A percentile compares a stretch with the other conserved stretches of the same genome.
phyloP scores from a whole-genome alignment of 2,329 filamentous ascomycete genomes.

The Colletotrichum cereale region DNA sequence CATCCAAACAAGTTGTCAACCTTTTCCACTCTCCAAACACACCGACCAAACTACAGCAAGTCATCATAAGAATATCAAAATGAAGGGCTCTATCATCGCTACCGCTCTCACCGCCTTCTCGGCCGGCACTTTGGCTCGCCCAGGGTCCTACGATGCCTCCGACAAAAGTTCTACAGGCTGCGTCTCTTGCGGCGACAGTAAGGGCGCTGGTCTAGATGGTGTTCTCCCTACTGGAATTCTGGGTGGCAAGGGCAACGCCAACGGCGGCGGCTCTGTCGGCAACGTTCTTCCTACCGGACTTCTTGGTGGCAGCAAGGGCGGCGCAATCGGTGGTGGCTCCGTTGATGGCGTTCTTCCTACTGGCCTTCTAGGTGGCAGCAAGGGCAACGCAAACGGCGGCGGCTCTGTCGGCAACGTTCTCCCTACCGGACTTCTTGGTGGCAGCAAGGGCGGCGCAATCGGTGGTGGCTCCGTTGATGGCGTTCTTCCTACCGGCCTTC shows the following conservation, averaged over 20 bases:
- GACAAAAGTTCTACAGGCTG: background rate
- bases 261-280: too few species aligned
- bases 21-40: background rate
- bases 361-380: background rate
- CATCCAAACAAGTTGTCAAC: background rate
- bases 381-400: background rate
- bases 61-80: background rate
- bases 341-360: background rate
- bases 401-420: background rate
- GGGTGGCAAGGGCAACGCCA: background rate
- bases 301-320: too few species aligned
- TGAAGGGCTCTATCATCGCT: slow-evolving; percentile 21
- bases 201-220: background rate
- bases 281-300: too few species aligned
- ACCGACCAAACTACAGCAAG: background rate
- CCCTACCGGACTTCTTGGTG: background rate
- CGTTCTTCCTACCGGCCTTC: background rate
- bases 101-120: slow-evolving; percentile 16
- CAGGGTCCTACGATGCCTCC: background rate
- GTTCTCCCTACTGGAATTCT: background rate
- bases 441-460: background rate
- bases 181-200: background rate
- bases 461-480: too few species aligned
- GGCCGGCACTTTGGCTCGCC: background rate
- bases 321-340: background rate